Conservation (phyloP, 139 green algal species). For the Choricystis sp. region DNA sequence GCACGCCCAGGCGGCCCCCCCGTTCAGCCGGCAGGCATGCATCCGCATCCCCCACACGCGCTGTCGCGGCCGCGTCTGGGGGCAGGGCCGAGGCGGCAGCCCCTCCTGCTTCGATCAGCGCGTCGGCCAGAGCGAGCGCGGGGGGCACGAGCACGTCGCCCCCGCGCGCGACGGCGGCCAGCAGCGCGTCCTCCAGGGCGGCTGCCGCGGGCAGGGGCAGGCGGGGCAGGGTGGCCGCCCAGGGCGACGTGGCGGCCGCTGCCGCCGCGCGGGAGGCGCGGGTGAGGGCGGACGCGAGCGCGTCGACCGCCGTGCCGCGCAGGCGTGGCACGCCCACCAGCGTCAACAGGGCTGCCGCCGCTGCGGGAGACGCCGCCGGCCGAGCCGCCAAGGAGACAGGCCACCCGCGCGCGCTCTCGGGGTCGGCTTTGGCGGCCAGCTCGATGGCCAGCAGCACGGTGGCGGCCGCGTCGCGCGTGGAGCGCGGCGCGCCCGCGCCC, state of each 20-base stretch:
- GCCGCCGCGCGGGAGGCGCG: conserved; percentile 2
- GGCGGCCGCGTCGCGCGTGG: background rate
- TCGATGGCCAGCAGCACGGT: background rate
- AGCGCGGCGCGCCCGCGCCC: background rate
- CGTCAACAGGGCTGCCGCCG: background rate
- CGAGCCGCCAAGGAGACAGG: background rate
- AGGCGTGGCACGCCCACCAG: background rate
- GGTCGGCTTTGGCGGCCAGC: background rate
- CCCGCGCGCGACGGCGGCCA: conserved; percentile 5
- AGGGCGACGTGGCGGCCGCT: background rate
- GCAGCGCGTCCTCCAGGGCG: conserved; percentile 4
- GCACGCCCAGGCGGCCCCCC: conserved; percentile 3
- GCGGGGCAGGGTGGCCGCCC: background rate
- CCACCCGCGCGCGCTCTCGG: background rate
- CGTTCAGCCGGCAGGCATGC: background rate
- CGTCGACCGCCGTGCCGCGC: background rate
- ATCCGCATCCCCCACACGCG: too few relatives aligned
- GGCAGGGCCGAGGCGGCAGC: background rate
- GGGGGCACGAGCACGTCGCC: conserved; percentile 5
- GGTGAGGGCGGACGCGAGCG: background rate
- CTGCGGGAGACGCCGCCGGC: too few relatives aligned
- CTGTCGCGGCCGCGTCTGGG: background rate
- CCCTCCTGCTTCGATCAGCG: conserved; percentile 3
- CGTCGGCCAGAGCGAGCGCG: conserved; percentile 3
- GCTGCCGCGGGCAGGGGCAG: background rate